Base-by-base conservation (phyloP, 2,329 filamentous ascomycete genomes). In the Colletotrichum orbiculare region DNA sequence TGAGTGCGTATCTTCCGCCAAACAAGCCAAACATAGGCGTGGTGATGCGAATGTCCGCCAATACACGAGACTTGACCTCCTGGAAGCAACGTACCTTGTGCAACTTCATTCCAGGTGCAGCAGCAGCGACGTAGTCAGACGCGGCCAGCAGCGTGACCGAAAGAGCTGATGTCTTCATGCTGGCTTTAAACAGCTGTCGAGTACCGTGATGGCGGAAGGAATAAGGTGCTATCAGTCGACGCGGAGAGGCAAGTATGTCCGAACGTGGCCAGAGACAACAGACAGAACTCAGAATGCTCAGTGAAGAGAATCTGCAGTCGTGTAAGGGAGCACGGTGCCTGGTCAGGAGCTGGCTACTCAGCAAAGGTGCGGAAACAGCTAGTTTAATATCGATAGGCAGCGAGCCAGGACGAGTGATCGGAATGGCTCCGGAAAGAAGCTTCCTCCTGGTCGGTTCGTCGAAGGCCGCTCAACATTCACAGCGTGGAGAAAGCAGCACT, bases 1-100 rank as follows among this genome's bases (percentile, higher is more conserved):
- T 25, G 25, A 25, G 25, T 25, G 25, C 25, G 4, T 25, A 1
- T 5, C 25, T 1, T 25, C 25, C 25, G 8, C 43, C 12, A 3
- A 15, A 46, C 10, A 50, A 25, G 25, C 25, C 3, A 25, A 25
- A 25, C 25, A 5, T 4, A 25, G 4, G 25, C 25, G 4, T 25
- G 10, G 39, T 42, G 39, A n/a, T 42, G 39, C 35, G 13, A 34
- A n/a, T 34, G 7, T 33, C n/a, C 12, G 25, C 12, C 38, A 11
- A 7, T 41, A n/a, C 9, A 15, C 54, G 11, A 42, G 33, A 1
- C 8, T 55, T 15, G 33, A 25, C 25, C 25, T 25, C 5, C 3
- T 37, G 37, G 46, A 57, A 56, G 47, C 34, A 52, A 57, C 62
- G 15, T 65, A 65, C 62, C 62, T 65, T 65, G 52, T 57, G 52